These are phyloP conservation scores for Kwoniella pini DNA, from an alignment of 768 basidiomycete species.

Conservation along the genomic window DNA sequence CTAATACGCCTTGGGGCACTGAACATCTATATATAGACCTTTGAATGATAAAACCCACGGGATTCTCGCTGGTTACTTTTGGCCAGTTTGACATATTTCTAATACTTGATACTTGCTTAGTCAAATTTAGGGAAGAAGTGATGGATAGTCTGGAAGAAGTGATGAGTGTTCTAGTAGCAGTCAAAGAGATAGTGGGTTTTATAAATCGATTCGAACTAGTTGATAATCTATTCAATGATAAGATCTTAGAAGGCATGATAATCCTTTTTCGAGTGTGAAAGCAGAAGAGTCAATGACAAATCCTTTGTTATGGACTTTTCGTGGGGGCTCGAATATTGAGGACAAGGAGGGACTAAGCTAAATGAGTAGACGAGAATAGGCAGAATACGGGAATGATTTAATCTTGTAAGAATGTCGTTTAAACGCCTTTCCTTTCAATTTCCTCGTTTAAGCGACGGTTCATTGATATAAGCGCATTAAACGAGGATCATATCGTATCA, in stretches of 20 bases:
- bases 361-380: too few species aligned
- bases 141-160: background rate
- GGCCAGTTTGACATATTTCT: constrained; percentile 44
- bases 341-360: too few species aligned
- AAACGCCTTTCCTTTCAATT: too few species aligned
- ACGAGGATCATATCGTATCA: too few species aligned
- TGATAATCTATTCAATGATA: constrained; percentile 3
- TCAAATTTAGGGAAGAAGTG: background rate
- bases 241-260: constrained; percentile 8
- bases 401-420: too few species aligned
- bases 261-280: background rate
- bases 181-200: constrained; percentile 1
- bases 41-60: constrained; percentile 26
- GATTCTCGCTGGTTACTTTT: constrained; percentile 47
- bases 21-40: background rate
- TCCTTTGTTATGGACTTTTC: background rate
- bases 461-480: too few species aligned
- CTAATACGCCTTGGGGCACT: background rate
- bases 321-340: too few species aligned
- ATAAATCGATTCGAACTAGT: background rate
- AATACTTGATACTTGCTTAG: background rate
- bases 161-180: constrained; percentile 6
- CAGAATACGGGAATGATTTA: too few species aligned
- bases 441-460: too few species aligned
- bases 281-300: background rate